These are phyloP conservation scores for Phyllosticta citrichinensis DNA, from an alignment of 2,329 filamentous ascomycete genomes.

Conservation along the genomic window DNA sequence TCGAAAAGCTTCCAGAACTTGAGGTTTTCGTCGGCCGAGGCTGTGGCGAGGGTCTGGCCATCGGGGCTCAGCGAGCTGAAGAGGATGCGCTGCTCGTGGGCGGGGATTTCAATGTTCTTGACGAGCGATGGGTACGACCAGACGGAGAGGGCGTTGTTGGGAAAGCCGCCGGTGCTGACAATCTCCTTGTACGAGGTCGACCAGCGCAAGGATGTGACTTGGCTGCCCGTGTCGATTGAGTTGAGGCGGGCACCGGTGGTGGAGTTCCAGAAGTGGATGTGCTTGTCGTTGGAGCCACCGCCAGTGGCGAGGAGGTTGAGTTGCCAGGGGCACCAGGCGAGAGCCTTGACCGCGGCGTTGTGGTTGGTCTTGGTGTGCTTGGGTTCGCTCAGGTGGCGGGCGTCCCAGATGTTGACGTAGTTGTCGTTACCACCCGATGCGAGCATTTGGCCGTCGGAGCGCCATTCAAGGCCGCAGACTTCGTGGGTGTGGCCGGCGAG, in stretches of 20 bases:
- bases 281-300: constrained; percentile 89
- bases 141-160: constrained; percentile 98
- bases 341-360: constrained; percentile 94
- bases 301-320: constrained; percentile 93
- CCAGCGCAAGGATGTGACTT: constrained; percentile 94
- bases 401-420: constrained; percentile 98
- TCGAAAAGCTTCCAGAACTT: constrained; percentile 99
- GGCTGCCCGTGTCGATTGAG: constrained; percentile 96
- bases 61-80: constrained; percentile 96
- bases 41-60: constrained; percentile 94
- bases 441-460: constrained; percentile 89
- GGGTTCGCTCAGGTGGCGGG: constrained; percentile 80
- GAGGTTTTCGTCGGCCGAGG: constrained; percentile 88
- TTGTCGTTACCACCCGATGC: constrained; percentile 98
- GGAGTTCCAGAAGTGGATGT: constrained; percentile 99
- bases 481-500: constrained; percentile 95
- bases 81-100: constrained; percentile 90
- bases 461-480: constrained; percentile 97
- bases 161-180: constrained; percentile 93
- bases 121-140: constrained; percentile 98
- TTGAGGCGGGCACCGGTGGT: constrained; percentile 95
- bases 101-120: constrained; percentile 94
- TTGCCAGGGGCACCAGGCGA: constrained; percentile 99
- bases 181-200: constrained; percentile 96
- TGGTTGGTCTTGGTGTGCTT: constrained; percentile 99